Evolutionary conservation across 2,329 filamentous ascomycete species (phyloP).

Genomic region (Cercospora sojina): DNA sequence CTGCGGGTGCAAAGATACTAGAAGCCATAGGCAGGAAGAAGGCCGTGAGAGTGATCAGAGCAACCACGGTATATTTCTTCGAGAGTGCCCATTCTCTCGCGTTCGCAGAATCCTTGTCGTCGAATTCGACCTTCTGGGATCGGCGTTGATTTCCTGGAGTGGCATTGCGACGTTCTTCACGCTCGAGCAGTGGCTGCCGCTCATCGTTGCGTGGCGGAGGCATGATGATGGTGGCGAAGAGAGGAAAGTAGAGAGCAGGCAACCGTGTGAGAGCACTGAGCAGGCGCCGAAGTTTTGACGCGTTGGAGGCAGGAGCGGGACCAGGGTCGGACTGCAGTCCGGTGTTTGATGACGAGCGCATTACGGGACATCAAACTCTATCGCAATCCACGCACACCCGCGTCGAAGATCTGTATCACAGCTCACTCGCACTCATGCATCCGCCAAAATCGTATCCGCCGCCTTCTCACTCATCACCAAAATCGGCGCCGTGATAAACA

Average conservation of each 20-base stretch:
- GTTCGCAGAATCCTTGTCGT: constrained; percentile 14
- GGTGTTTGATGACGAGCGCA: constrained; percentile 2
- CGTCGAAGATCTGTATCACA: background rate
- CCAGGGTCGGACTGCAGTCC: background rate
- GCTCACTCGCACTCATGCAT: background rate
- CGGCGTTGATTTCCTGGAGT: background rate
- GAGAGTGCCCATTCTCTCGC: constrained; percentile 17
- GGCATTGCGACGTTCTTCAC: background rate
- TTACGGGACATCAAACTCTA: constrained; percentile 6
- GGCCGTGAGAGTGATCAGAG: constrained; percentile 16
- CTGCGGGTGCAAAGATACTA: constrained; percentile 20
- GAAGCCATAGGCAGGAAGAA: constrained; percentile 23
- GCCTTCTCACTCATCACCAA: constrained; percentile 63
- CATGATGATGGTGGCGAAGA: background rate
- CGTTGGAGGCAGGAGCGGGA: background rate
- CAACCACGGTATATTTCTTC: constrained; percentile 16
- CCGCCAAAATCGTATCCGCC: constrained; percentile 53
- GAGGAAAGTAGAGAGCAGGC: background rate
- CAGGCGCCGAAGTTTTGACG: constrained; percentile 5
- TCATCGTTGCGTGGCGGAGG: constrained; percentile 8
- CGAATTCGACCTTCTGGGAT: constrained; percentile 17
- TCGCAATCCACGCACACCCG: background rate
- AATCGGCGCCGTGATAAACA: constrained; percentile 52
- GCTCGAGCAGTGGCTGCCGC: constrained; percentile 10
- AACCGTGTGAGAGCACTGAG: background rate